phyloP scores from a whole-genome alignment of 225 moss, liverwort and hornwort species.

The Climacium dendroides region DNA sequence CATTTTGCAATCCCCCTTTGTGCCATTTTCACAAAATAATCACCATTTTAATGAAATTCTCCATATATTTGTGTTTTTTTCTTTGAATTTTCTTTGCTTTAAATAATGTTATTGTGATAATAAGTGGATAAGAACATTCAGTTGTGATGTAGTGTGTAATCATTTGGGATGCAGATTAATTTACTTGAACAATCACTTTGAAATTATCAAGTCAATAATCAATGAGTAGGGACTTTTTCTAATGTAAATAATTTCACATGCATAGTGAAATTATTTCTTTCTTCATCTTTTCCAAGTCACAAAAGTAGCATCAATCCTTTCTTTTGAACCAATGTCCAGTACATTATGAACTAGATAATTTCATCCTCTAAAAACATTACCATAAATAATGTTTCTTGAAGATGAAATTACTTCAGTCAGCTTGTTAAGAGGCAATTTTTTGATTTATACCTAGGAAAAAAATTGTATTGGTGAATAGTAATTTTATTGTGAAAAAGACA shows the following conservation, averaged over 20 bases:
- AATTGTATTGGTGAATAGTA: fast-evolving
- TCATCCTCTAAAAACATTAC: too few species aligned
- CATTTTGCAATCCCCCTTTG: too few species aligned
- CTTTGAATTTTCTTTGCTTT: neutral
- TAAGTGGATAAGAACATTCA: neutral
- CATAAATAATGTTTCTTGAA: fast-evolving
- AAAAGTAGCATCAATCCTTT: too few species aligned
- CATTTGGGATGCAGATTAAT: neutral
- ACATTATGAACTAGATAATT: fast-evolving
- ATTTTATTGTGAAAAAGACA: neutral
- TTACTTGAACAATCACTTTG: fast-evolving
- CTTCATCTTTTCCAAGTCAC: neutral
- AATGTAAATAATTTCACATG: too few species aligned
- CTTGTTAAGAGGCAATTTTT: too few species aligned
- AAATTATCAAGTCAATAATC: too few species aligned
- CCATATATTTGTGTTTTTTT: neutral
- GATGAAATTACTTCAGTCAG: too few species aligned
- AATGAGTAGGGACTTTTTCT: neutral
- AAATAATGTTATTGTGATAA: neutral
- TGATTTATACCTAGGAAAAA: neutral
- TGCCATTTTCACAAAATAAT: too few species aligned
- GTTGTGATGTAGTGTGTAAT: neutral
- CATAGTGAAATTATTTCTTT: neutral
- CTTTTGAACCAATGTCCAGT: neutral
- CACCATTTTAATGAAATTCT: too few species aligned